phyloP scores from a whole-genome alignment of 805 yeast species.

The Saturnispora besseyi region DNA sequence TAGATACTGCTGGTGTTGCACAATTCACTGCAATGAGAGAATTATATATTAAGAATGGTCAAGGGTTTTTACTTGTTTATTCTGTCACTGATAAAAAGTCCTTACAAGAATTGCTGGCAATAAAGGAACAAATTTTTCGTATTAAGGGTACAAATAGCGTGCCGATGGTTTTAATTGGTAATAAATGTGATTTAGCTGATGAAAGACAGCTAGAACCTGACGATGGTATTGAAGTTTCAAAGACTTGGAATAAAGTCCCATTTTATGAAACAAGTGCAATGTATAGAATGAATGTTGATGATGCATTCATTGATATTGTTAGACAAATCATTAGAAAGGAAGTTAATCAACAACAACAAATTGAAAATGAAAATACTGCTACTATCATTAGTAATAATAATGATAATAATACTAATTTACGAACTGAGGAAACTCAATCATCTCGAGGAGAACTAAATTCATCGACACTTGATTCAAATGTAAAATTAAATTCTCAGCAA shows the following conservation, averaged over 20 bases:
- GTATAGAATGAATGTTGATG: slow-evolving; percentile 81
- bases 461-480: background rate
- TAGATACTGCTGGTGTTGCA: slow-evolving; percentile 61
- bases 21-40: slow-evolving; percentile 96
- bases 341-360: slow-evolving; percentile 20
- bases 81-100: slow-evolving; percentile 57
- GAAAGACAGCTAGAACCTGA: slow-evolving; percentile 71
- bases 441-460: background rate
- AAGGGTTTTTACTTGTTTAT: slow-evolving; percentile 54
- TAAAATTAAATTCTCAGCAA: background rate
- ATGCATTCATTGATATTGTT: slow-evolving; percentile 80
- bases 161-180: slow-evolving; percentile 87
- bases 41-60: slow-evolving; percentile 76
- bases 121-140: slow-evolving; percentile 75
- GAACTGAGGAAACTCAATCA: background rate
- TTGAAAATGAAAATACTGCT: background rate
- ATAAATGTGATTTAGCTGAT: slow-evolving; percentile 74
- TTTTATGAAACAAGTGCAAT: slow-evolving; percentile 93
- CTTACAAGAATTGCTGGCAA: slow-evolving; percentile 64
- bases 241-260: slow-evolving; percentile 82
- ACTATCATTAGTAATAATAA: background rate
- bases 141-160: slow-evolving; percentile 70
- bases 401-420: background rate
- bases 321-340: slow-evolving; percentile 83
- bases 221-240: slow-evolving; percentile 76